A percentile compares a stretch with the other conserved stretches of the same genome.
Conservation (phyloP, 306 rosid genomes). For the Begonia peltatifolia region DNA sequence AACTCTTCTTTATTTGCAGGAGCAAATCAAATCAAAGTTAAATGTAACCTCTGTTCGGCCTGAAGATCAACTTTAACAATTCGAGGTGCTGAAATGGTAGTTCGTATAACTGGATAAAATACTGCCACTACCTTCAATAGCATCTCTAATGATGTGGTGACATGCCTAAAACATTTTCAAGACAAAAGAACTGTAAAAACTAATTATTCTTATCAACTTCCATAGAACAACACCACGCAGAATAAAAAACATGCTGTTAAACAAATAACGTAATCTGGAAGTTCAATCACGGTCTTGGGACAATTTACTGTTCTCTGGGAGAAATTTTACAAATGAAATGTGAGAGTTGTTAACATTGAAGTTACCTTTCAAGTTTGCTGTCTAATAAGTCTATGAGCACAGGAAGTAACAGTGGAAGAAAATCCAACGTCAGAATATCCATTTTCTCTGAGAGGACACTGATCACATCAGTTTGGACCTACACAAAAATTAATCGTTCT, state of each 20-base stretch:
- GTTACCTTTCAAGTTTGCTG: slow-evolving; percentile 76
- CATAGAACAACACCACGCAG: no score
- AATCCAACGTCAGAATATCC: slow-evolving; percentile 58
- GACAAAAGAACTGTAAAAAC: slow-evolving; percentile 7
- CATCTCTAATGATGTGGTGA: slow-evolving; percentile 62
- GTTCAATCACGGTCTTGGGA: no score
- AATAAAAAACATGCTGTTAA: no score
- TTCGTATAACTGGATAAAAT: slow-evolving; percentile 59
- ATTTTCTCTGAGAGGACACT: slow-evolving; percentile 72
- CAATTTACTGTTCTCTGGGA: no score
- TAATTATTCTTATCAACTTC: no score
- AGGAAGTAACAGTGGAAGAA: slow-evolving; percentile 70
- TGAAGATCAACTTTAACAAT: slow-evolving; percentile 78
- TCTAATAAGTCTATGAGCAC: slow-evolving; percentile 75
- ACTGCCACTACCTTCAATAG: slow-evolving; percentile 81
- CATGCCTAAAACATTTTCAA: slow-evolving; percentile 48
- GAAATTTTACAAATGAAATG: no score
- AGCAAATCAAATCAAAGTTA: slow-evolving; percentile 4
- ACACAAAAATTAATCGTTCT: slow-evolving; percentile 13
- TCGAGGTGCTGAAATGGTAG: slow-evolving; percentile 62
- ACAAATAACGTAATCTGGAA: no score
- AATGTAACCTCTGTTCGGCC: slow-evolving; percentile 75
- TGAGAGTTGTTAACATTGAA: neutral
- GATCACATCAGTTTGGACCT: slow-evolving; percentile 96
- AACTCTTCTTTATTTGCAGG: slow-evolving; percentile 1